Evolutionary conservation across 1,139 yeast species (phyloP), one percentile per base, ranked within the genome.

Genomic region (Nakaseomyces nivariensis): DNA sequence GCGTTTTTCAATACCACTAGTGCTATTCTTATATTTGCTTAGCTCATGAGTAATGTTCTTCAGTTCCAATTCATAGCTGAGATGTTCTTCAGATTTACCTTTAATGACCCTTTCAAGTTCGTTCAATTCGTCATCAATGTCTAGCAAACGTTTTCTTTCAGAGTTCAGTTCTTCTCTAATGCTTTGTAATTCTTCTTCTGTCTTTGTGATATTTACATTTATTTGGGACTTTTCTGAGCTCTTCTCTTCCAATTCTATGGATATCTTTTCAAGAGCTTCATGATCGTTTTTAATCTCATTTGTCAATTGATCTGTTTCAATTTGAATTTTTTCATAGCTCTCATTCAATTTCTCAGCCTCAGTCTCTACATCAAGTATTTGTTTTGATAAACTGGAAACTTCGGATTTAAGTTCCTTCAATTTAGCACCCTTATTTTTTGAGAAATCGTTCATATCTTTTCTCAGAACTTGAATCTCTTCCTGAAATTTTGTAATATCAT

Each of bases 401-500:
- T 85, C 90, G 27, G 65, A 59, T 59, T 81, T 79, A 50, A 94
- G 70, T 56, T 85, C 79, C 49, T 79, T 78, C 52, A 94, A 73
- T 64, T 92, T 94, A 1, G 83, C 77, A 0, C 90, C 88, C 58
- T 89, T 90, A 64, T 94, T 86, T 50, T 72, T 73, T 53, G 78
- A 79, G 65, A 90, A 90, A 58, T 94, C 98, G 48, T 74, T 72
- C 72, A 89, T 86, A 64, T 94, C 98, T 34, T 72, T 76, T 61
- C 85, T 88, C 50, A 87, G 81, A 5, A 64, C 64, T 7, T 61
- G 55, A n/a, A 87, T 76, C 42, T 82, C 86, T 1, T 53, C 51
- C 41, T 67, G 58, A 52, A 69, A 66, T 1, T 54, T 56, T 8
- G 56, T 48, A 11, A 72, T 61, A 3, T 58, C 63, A 3, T 58